Evolutionary conservation across 805 yeast species (phyloP), one percentile per base, ranked within the genome.

Genomic region (Starmerella floricola): DNA sequence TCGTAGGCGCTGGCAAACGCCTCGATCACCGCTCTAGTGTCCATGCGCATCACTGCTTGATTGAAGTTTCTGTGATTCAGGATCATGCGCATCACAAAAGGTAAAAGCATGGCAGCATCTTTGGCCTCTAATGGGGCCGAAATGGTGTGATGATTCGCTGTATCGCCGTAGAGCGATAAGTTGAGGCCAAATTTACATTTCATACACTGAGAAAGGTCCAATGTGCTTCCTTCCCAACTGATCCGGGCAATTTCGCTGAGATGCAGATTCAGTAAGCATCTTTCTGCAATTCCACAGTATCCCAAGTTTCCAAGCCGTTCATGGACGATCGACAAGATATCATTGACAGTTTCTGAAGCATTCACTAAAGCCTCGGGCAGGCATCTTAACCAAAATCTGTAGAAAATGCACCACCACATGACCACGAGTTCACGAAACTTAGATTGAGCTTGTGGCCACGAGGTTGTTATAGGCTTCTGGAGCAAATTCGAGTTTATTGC

Each of bases 111-210:
- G 2, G 56, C 30, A 0, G 73, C 73, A 6, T 74, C 64, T 2
- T 60, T 61, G 20, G 56, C 52, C 10, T 61, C 62, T 55, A 79
- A 62, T 6, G 58, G 56, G 1, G 49, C 52, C 0, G 71, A 61
- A 4, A 58, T 58, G 0, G 79, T 66, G 3, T 63, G 67, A 54
- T 88, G 97, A 47, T 84, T 80, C 31, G 66, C 70, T 0, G 91
- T 84, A 2, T 66, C 66, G 47, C 74, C 76, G 15, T 67, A 66
- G 12, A 42, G 36, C 1, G 77, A 64, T 3, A 86, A 63, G 2
- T 65, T 61, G 38, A 83, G 68, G 34, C 85, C 93, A 53, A 79
- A 85, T 8, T 81, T 69, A 57, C 98, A 91, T 48, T 76, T 68
- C 18, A 91, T 61, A 27, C 84, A 68, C 54, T 88, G 97, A 8